phyloP scores from a whole-genome alignment of 2,329 filamentous ascomycete genomes.

The Colletotrichum simmondsii region DNA sequence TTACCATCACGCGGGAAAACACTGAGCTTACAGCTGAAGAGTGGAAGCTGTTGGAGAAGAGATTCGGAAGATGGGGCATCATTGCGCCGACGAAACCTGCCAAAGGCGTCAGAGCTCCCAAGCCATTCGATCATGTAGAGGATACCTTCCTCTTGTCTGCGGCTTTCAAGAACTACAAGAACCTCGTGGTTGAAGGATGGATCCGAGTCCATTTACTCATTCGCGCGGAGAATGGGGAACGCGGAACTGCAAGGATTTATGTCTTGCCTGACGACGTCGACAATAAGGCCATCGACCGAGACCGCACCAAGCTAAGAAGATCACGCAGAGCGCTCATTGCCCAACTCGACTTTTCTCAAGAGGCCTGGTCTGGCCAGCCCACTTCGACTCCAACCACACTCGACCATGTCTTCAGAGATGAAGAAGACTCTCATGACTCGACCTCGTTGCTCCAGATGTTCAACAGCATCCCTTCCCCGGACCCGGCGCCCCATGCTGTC shows the following conservation, averaged over 20 bases:
- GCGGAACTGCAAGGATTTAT: constrained; percentile 63
- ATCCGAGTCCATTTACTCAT: constrained; percentile 53
- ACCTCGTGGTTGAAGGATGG: constrained; percentile 54
- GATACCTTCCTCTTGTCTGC: constrained; percentile 39
- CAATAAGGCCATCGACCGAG: constrained; percentile 62
- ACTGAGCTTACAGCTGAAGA: not conserved
- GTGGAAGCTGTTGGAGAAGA: constrained; percentile 8
- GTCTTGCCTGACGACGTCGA: constrained; percentile 74
- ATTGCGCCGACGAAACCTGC: constrained; percentile 21
- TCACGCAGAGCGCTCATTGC: constrained; percentile 60
- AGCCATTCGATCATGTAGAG: not conserved
- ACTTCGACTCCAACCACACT: not conserved
- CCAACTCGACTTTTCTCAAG: constrained; percentile 64
- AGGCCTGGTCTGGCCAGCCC: constrained; percentile 63
- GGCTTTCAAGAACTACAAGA: constrained; percentile 41
- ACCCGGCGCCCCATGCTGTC: constrained; percentile 63
- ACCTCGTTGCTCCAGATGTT: constrained; percentile 76
- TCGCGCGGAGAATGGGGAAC: constrained; percentile 31
- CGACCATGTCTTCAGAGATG: constrained; percentile 39
- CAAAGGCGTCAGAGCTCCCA: not conserved
- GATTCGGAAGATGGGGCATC: constrained; percentile 3
- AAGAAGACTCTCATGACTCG: constrained; percentile 47
- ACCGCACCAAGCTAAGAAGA: constrained; percentile 54
- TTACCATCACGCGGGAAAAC: constrained; percentile 40
- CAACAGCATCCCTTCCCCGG: constrained; percentile 77